Evolutionary conservation across 75 land plant species (phyloP).

Genomic region (Sequoiadendron giganteum): DNA sequence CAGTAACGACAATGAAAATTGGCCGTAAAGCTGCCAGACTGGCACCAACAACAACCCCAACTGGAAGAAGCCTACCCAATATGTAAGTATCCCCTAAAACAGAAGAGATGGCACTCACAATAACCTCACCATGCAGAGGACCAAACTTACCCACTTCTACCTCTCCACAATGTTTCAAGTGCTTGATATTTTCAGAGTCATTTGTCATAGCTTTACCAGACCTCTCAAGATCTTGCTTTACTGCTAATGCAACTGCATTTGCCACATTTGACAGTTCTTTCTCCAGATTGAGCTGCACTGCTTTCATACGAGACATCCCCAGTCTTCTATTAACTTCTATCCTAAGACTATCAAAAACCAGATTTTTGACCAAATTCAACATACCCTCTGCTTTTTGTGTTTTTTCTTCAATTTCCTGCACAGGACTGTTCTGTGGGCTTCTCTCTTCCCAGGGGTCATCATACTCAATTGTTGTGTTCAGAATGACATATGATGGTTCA

Average conservation of each 20-base stretch:
- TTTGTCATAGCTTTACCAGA: slow-evolving; percentile 4
- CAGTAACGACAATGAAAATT: slow-evolving; percentile 32
- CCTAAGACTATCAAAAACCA: slow-evolving; percentile 57
- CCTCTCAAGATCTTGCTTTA: slow-evolving; percentile 8
- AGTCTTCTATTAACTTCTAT: slow-evolving; percentile 73
- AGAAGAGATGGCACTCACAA: slow-evolving; percentile 41
- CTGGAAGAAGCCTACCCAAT: slow-evolving; percentile 61
- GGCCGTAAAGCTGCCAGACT: slow-evolving; percentile 66
- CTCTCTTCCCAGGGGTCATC: not conserved
- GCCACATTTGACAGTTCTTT: slow-evolving; percentile 69
- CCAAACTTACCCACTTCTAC: slow-evolving; percentile 23
- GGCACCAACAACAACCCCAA: slow-evolving; percentile 86
- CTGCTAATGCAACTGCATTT: slow-evolving; percentile 49
- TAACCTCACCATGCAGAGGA: slow-evolving; percentile 32
- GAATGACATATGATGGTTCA: slow-evolving; percentile 53
- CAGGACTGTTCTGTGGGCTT: not conserved
- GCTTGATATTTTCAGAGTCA: slow-evolving; percentile 3
- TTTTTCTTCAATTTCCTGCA: slow-evolving; percentile 2
- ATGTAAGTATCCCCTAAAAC: slow-evolving; percentile 45
- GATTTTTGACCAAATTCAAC: slow-evolving; percentile 25
- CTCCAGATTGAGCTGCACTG: slow-evolving; percentile 35
- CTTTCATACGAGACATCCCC: slow-evolving; percentile 33
- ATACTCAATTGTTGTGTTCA: slow-evolving; percentile 31
- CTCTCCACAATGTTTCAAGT: not conserved
- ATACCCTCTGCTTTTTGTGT: slow-evolving; percentile 18